Conservation (phyloP, 148 eudicot genomes). For the Nepenthes gracilis region DNA sequence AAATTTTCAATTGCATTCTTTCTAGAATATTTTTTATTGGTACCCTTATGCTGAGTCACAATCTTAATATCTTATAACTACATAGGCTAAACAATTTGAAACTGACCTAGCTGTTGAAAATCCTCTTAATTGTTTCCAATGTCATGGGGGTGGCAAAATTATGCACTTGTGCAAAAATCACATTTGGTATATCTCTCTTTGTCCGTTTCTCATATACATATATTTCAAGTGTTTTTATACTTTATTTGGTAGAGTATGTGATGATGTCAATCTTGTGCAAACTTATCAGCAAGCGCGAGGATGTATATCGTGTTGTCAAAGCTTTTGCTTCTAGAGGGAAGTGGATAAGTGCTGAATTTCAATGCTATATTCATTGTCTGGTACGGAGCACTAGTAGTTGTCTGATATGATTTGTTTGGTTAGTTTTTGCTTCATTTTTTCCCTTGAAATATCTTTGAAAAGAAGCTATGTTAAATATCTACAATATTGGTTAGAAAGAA, state of each 20-base stretch:
- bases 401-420: background rate
- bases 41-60: too few species aligned
- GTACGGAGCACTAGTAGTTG: slow-evolving; percentile 29
- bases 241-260: background rate
- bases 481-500: too few species aligned
- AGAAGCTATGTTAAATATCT: background rate
- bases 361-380: slow-evolving; percentile 56
- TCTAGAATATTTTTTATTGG: too few species aligned
- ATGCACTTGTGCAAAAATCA: too few species aligned
- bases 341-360: slow-evolving; percentile 53
- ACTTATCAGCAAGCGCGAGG: slow-evolving; percentile 73
- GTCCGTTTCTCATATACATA: background rate
- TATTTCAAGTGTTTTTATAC: background rate
- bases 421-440: background rate
- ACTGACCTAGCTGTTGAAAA: too few species aligned
- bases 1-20: too few species aligned
- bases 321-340: slow-evolving; percentile 71
- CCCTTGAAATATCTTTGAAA: background rate
- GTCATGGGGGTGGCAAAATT: too few species aligned
- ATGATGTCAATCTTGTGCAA: slow-evolving; percentile 10
- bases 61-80: too few species aligned
- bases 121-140: too few species aligned
- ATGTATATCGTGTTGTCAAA: slow-evolving; percentile 73
- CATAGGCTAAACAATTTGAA: too few species aligned
- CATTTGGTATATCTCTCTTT: background rate